Base-by-base conservation (phyloP, 2,329 filamentous ascomycete species). In the Ophiocordyceps robertsii region DNA sequence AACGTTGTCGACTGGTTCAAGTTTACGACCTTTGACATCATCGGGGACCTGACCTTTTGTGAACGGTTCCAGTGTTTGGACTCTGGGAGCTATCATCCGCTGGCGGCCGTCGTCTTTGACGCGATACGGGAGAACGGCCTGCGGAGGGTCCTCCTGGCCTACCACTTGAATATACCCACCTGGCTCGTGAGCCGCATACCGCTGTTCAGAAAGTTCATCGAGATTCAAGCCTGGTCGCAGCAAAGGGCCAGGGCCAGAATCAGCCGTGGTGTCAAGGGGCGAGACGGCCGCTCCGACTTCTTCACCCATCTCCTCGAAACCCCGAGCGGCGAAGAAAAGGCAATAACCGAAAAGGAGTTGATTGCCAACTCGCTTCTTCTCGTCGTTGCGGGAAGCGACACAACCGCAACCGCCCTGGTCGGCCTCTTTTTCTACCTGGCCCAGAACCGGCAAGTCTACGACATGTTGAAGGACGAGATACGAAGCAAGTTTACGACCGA, bases 31-130 rank as follows among this genome's bases (percentile, higher is more conserved):
- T 62, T 68, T 45, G 65, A 67, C 48, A 60, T 68, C n/a, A 60
- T 65, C n/a, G 53, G 54, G 6, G 50, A 56, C 37, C 54, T 71
- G 29, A 58, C 64, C 0, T 70, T 69, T 46, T 65, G 63, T 13
- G 60, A 68, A 37, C 58, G 61, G 0, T 69, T 66, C 45, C 50
- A 53, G 10, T 57, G 57, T 42, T 48, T 66, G 7, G 46, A 56
- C 14, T 51, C 48, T 33, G 47, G 44, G 24, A 46, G 47, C 27
- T 51, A 51, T 37, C 53, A 58, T 24, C 56, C 53, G 0, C 57
- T 51, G 49, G n/a, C n/a, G n/a, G n/a, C n/a, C n/a, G n/a, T n/a
- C n/a, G n/a, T n/a, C n/a, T n/a, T n/a, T n/a, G n/a, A n/a, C n/a
- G n/a, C n/a, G n/a, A n/a, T n/a, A n/a, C n/a, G n/a, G n/a, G 48